Evolutionary conservation across 2,329 filamentous ascomycete genomes (phyloP), one percentile per base, ranked within the genome.

Genomic region (Ophiocordyceps unilateralis): DNA sequence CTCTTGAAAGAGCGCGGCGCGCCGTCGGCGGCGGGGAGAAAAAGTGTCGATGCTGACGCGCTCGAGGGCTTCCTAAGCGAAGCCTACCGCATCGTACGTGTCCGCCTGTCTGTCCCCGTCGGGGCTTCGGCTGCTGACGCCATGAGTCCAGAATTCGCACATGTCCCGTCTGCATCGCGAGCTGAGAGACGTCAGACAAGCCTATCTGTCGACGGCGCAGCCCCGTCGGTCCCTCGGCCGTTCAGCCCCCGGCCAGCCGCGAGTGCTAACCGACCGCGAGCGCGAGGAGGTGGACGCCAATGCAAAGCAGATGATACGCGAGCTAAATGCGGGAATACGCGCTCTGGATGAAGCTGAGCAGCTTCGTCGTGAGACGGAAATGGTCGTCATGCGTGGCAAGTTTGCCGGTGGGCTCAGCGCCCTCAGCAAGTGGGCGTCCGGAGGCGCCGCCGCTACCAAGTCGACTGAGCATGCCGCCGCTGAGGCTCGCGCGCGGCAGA

Each of bases 61-160:
- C 72, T 91, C 41, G 84, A 95, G 58, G 82, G 83, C 53, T 98
- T 96, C 58, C 68, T 96, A 28, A 87, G 89, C 57, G 89, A 96
- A 63, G 91, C 91, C 43, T 91, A 93, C 63, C 77, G 82, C 58
- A 95, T 96, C 60, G 88, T 93, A 66, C 55, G 72, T 60, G 14
- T 39, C 15, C 4, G 8, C 30, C 17, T 4, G 10, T 24, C 22
- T n/a, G 22, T 26, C 22, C 38, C 19, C 5, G 32, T 34, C 5
- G 26, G 10, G 10, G 26, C 5, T 14, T 34, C 38, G 38, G 8
- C 12, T 9, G 17, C 39, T 40, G 23, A 40, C 17, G 39, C 11
- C 39, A 6, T n/a, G 20, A 26, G 22, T 6, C 17, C 55, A 93
- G 87, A 91, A 93, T 58, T 74, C 78, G 8, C 86, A 93, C 58